phyloP scores from a whole-genome alignment of 371 early-diverging fungal genomes.

The Apophysomyces variabilis region DNA sequence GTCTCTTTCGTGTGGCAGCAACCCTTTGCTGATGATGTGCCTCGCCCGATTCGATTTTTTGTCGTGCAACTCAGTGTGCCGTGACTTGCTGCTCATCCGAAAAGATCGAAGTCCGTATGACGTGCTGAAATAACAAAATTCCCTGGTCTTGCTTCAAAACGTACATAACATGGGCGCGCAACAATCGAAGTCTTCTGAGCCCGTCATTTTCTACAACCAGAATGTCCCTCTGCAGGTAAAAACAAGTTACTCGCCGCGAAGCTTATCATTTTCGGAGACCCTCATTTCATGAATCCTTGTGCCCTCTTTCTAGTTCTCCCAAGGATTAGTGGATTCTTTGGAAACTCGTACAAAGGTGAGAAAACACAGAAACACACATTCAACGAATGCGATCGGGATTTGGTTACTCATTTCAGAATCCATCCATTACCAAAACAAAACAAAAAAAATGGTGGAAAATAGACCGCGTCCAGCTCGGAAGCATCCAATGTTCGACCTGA shows the following conservation, averaged over 20 bases:
- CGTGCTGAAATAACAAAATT: too few species aligned
- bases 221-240: slow-evolving; percentile 51
- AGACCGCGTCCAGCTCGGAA: slow-evolving; percentile 3
- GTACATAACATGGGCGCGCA: slow-evolving; percentile 44
- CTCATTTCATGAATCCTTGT: background rate
- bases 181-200: slow-evolving; percentile 50
- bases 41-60: too few species aligned
- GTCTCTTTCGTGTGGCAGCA: too few species aligned
- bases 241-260: slow-evolving; percentile 11
- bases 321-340: slow-evolving; percentile 39
- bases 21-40: too few species aligned
- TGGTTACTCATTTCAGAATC: background rate
- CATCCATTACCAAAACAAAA: too few species aligned
- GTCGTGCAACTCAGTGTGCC: too few species aligned
- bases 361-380: background rate
- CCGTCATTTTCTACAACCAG: slow-evolving; percentile 54
- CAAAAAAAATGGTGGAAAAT: background rate
- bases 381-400: too few species aligned
- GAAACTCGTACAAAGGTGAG: slow-evolving; percentile 39
- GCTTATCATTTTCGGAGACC: too few species aligned
- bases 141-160: background rate
- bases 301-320: slow-evolving; percentile 28
- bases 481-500: slow-evolving; percentile 27
- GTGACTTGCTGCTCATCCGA: too few species aligned
- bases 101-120: too few species aligned